A percentile compares a stretch with the other conserved stretches of the same genome.
phyloP scores from a whole-genome alignment of 345 rosid species.

The Citrus hindsii region DNA sequence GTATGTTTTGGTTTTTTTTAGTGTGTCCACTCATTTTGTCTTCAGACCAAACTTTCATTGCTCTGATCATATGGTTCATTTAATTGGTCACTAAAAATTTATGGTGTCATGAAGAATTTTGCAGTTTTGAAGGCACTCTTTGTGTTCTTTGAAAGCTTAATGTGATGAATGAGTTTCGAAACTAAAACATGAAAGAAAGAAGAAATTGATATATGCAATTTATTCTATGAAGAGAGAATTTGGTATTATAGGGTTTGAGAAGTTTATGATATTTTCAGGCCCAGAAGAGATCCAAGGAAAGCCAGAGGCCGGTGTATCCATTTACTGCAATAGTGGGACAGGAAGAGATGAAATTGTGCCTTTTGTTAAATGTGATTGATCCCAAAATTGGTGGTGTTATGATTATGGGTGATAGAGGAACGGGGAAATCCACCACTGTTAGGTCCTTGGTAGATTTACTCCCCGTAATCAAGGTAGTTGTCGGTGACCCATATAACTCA shows the following conservation, averaged over 20 bases:
- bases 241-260: slow-evolving; percentile 8
- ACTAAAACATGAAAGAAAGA: neutral
- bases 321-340: slow-evolving; percentile 96
- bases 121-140: neutral
- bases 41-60: neutral
- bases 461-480: slow-evolving; percentile 79
- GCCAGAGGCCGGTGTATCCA: slow-evolving; percentile 84
- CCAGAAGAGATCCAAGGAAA: slow-evolving; percentile 59
- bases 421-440: slow-evolving; percentile 87
- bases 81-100: neutral
- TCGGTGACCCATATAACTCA: slow-evolving; percentile 88
- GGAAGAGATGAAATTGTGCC: slow-evolving; percentile 97
- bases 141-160: neutral
- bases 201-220: neutral
- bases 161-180: neutral
- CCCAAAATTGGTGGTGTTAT: slow-evolving; percentile 96
- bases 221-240: slow-evolving; percentile 1
- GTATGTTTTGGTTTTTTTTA: slow-evolving; percentile 26
- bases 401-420: slow-evolving; percentile 98
- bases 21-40: neutral
- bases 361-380: slow-evolving; percentile 84
- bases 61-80: neutral
- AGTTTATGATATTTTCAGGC: slow-evolving; percentile 33
- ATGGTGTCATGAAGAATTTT: neutral
- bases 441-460: slow-evolving; percentile 89